Base-by-base conservation (phyloP, 345 rosid species). In the Abelmoschus esculentus region DNA sequence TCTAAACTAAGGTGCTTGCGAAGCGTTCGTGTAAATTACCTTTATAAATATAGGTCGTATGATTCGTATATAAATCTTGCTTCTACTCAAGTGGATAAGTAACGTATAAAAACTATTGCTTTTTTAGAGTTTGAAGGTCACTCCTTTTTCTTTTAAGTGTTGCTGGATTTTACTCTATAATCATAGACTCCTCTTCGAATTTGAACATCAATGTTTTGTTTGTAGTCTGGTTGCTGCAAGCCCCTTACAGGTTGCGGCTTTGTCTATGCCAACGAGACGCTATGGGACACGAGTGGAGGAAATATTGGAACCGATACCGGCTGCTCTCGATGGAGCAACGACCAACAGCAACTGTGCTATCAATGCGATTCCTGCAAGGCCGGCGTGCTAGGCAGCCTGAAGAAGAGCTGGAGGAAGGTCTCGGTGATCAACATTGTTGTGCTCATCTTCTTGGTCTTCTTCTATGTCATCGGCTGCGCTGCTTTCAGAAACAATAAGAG, bases 191-290 rank as follows among this genome's bases (percentile, higher is more conserved):
- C 26, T 1, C 1, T 22, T 22, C 26, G 26, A 22, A 22, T 22
- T 38, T 6, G 14, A 46, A 9, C 14, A 47, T 13, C 15, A 47
- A 14, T 15, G 54, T 60, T 44, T 18, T 75, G 12, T 75, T 26
- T 67, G 72, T 70, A 95, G 99, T 91, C 96, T 0, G 96, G 99
- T 68, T 95, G 99, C 80, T 95, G 99, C 82, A 95, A 91, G 85
- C 98, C 98, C 6, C 98, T 93, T 4, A 79, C 90, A 17, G 92
- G 85, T 1, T 95, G 98, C 56, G 92, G 92, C 3, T 91, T 52
- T 71, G 61, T 58, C 28, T 95, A 91, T 57, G 64, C 42, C 73
- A 95, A 91, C 76, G 99, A 90, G 86, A 91, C 99, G 0, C 32
- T 40, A 0, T 95, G 98, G 99, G 34, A 26, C 17, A 12, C 73